Evolutionary conservation across 2,329 filamentous ascomycete genomes (phyloP).

Genomic region (Parasarocladium wereldwijsianum): DNA sequence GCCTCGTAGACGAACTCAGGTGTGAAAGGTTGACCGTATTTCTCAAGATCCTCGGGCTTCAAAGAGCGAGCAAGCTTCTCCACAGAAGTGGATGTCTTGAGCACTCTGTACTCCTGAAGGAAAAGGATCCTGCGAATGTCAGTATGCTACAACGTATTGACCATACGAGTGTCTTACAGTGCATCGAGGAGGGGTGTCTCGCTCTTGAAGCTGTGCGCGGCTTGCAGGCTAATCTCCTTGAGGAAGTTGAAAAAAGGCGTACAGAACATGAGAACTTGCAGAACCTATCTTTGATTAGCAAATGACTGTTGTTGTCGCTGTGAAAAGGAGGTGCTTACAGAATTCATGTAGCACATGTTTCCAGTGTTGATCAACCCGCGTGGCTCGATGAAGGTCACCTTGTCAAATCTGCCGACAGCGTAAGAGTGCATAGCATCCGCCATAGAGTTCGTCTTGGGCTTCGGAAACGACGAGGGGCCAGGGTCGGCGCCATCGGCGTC

Average conservation of each 20-base stretch:
- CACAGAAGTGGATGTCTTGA: slow-evolving; percentile 61
- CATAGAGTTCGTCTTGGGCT: slow-evolving; percentile 41
- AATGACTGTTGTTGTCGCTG: neutral
- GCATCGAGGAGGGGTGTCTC: slow-evolving; percentile 88
- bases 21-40: slow-evolving; percentile 80
- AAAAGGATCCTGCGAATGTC: slow-evolving; percentile 64
- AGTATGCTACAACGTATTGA: neutral
- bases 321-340: slow-evolving; percentile 44
- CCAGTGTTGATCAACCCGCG: slow-evolving; percentile 91
- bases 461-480: slow-evolving; percentile 20
- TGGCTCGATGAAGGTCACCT: slow-evolving; percentile 75
- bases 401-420: slow-evolving; percentile 47
- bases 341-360: slow-evolving; percentile 99
- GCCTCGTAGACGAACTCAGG: slow-evolving; percentile 94
- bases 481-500: slow-evolving; percentile 14
- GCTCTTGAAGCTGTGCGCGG: slow-evolving; percentile 84
- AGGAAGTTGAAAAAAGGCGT: slow-evolving; percentile 90
- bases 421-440: slow-evolving; percentile 66
- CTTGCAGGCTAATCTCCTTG: slow-evolving; percentile 70
- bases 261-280: slow-evolving; percentile 92
- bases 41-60: slow-evolving; percentile 72
- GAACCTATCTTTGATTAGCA: slow-evolving; percentile 46
- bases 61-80: slow-evolving; percentile 61
- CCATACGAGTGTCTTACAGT: slow-evolving; percentile 44
- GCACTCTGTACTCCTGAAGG: slow-evolving; percentile 77